These are phyloP conservation scores for Asterochloris sp. DNA, from an alignment of 139 green algal species.

Conservation along the genomic window DNA sequence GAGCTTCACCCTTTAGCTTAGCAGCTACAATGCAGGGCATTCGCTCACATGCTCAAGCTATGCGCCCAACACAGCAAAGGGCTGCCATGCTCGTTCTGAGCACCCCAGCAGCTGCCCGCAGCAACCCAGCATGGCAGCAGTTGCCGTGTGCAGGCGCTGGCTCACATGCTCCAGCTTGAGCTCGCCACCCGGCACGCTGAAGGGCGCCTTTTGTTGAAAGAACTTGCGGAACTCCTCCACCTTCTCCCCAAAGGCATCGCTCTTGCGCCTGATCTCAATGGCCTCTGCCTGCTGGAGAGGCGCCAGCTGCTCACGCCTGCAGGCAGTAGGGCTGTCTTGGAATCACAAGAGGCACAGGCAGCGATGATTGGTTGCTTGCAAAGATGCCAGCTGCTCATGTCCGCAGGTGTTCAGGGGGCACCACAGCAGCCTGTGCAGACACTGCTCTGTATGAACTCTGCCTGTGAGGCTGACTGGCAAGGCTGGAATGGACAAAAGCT, in stretches of 20 bases:
- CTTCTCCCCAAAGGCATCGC: slow-evolving; percentile 73
- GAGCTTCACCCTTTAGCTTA: too few species aligned
- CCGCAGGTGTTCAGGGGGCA: too few species aligned
- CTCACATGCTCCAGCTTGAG: slow-evolving; percentile 63
- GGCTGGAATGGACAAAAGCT: background rate
- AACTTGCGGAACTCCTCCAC: slow-evolving; percentile 77
- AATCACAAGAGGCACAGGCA: background rate
- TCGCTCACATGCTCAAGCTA: too few species aligned
- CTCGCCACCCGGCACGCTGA: slow-evolving; percentile 45
- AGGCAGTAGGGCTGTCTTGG: background rate
- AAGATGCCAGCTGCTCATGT: background rate
- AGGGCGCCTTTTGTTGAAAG: slow-evolving; percentile 76
- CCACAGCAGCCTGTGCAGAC: too few species aligned
- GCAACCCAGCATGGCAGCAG: too few species aligned
- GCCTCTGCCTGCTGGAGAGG: slow-evolving; percentile 74
- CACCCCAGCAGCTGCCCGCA: too few species aligned
- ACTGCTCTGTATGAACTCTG: too few species aligned
- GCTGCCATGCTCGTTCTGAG: too few species aligned
- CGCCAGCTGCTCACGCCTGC: slow-evolving; percentile 63
- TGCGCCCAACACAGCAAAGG: too few species aligned
- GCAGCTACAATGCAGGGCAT: too few species aligned
- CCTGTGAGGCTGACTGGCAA: background rate
- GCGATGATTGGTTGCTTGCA: background rate
- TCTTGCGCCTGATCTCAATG: slow-evolving; percentile 73
- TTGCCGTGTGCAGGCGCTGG: too few species aligned